Evolutionary conservation across 768 basidiomycete genomes (phyloP).

Genomic region (Collybiopsis confluens): DNA sequence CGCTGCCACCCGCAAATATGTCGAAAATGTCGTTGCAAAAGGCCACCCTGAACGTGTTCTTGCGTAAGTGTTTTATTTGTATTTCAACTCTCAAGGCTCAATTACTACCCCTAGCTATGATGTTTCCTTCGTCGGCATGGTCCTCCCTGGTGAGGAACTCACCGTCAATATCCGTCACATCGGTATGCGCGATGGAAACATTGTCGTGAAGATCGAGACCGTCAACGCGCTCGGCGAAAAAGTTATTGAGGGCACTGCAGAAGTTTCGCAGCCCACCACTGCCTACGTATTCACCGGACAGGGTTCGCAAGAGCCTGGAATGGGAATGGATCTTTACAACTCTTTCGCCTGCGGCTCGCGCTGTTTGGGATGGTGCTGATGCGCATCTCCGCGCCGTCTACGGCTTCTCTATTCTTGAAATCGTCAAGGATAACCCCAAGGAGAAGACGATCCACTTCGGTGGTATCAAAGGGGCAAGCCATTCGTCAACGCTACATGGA

Average conservation of each 20-base stretch:
- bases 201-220: slow-evolving; percentile 87
- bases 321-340: slow-evolving; percentile 99
- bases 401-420: slow-evolving; percentile 98
- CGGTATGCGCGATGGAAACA: slow-evolving; percentile 90
- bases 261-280: slow-evolving; percentile 88
- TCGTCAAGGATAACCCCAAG: slow-evolving; percentile 98
- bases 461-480: slow-evolving; percentile 97
- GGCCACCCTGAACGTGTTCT: slow-evolving; percentile 89
- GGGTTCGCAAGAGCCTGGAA: slow-evolving; percentile 95
- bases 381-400: slow-evolving; percentile 90
- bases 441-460: slow-evolving; percentile 98
- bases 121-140: slow-evolving; percentile 96
- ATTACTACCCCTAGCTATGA: slow-evolving; percentile 60
- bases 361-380: slow-evolving; percentile 97
- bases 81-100: not conserved
- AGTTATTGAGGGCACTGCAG: slow-evolving; percentile 87
- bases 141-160: slow-evolving; percentile 85
- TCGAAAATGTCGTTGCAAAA: slow-evolving; percentile 92
- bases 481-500: slow-evolving; percentile 99
- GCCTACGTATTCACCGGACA: slow-evolving; percentile 99
- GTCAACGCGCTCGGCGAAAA: slow-evolving; percentile 83
- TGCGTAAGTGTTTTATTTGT: slow-evolving; percentile 48
- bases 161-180: slow-evolving; percentile 83
- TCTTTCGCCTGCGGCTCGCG: slow-evolving; percentile 85
- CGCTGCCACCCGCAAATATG: slow-evolving; percentile 87